Evolutionary conservation across 495 filamentous ascomycete genomes (phyloP).

Genomic region (Glarea lozoyensis): DNA sequence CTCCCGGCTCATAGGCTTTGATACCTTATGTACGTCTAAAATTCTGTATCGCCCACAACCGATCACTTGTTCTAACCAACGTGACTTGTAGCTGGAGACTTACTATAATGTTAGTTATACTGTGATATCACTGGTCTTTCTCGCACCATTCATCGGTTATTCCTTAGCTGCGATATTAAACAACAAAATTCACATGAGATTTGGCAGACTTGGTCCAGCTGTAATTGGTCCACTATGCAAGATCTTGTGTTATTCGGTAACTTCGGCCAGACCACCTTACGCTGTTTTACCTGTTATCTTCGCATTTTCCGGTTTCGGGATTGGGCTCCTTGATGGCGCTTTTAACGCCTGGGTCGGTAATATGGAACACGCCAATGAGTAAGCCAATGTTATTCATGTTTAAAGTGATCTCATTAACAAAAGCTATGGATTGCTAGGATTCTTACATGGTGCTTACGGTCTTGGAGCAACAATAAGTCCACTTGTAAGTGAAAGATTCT

Average conservation of each 20-base stretch:
- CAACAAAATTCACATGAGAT: constrained; percentile 41
- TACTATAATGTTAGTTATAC: constrained; percentile 70
- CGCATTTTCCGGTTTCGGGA: constrained; percentile 62
- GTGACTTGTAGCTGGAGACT: constrained; percentile 41
- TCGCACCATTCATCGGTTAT: constrained; percentile 75
- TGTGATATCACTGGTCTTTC: constrained; percentile 71
- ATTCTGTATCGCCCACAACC: background rate
- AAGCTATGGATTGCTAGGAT: constrained; percentile 28
- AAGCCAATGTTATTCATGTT: background rate
- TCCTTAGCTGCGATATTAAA: constrained; percentile 67
- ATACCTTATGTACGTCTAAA: constrained; percentile 43
- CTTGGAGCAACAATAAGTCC: constrained; percentile 68
- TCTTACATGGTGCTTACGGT: constrained; percentile 69
- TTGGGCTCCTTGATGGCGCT: constrained; percentile 59
- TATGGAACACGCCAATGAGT: constrained; percentile 56
- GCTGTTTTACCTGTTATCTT: constrained; percentile 64
- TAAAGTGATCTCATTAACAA: background rate
- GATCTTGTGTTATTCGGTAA: constrained; percentile 57
- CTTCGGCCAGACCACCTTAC: constrained; percentile 67
- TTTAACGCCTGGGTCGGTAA: constrained; percentile 83
- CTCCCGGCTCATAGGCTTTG: constrained; percentile 55
- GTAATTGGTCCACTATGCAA: constrained; percentile 55
- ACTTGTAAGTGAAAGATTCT: too few species aligned
- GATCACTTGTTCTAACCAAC: background rate
- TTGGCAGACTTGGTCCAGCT: constrained; percentile 71